Evolutionary conservation across 345 rosid species (phyloP).

Genomic region (Euphorbia peplus): DNA sequence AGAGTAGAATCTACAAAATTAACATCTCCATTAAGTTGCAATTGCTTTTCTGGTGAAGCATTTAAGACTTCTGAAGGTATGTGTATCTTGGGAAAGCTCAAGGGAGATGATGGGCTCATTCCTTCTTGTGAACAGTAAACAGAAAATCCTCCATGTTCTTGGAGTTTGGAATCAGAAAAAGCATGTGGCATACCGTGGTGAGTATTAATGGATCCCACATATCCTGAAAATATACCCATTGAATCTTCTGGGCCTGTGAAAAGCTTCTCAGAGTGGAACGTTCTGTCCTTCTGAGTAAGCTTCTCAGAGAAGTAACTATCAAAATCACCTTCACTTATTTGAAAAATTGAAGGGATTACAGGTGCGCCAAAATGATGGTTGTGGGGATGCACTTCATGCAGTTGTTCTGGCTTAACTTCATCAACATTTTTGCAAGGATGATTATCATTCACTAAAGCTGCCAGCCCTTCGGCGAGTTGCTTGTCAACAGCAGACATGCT

Average conservation of each 20-base stretch:
- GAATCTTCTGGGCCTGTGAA: conserved; percentile 30
- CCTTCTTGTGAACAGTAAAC: conserved; percentile 54
- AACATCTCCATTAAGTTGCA: conserved; percentile 28
- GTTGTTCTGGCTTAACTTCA: conserved; percentile 26
- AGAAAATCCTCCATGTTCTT: conserved; percentile 42
- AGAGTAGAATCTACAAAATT: conserved; percentile 30
- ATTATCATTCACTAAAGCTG: conserved; percentile 18
- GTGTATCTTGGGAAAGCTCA: conserved; percentile 38
- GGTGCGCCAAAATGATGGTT: conserved; percentile 24
- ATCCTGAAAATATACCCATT: conserved; percentile 35
- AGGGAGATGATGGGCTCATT: conserved; percentile 45
- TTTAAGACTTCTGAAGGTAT: conserved; percentile 25
- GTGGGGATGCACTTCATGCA: conserved; percentile 22
- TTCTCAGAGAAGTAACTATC: conserved; percentile 31
- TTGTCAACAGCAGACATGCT: conserved; percentile 20
- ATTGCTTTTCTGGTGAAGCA: conserved; percentile 36
- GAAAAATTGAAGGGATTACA: conserved; percentile 15
- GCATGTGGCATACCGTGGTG: conserved; percentile 47
- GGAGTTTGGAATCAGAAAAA: conserved; percentile 62
- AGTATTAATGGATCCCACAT: conserved; percentile 42
- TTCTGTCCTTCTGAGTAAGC: conserved; percentile 32
- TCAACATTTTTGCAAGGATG: conserved; percentile 36
- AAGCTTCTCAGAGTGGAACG: conserved; percentile 37
- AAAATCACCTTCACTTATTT: conserved; percentile 22
- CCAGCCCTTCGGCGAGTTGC: conserved; percentile 16